Evolutionary conservation across 2,329 filamentous ascomycete species (phyloP), one percentile per base, ranked within the genome.

Genomic region (Fusarium sp.): DNA sequence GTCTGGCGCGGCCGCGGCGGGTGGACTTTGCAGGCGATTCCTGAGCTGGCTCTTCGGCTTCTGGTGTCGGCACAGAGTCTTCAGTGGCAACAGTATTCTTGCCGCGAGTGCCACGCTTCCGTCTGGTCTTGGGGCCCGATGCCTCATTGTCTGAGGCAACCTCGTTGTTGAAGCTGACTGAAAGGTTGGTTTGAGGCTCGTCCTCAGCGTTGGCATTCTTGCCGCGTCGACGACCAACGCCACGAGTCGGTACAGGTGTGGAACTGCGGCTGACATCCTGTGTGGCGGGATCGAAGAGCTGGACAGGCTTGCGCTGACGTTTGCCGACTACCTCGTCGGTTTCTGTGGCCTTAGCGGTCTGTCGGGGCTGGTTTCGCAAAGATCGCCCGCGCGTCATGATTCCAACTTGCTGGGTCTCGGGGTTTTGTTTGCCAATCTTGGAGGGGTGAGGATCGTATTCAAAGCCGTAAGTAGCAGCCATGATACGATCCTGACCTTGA

Each of bases 401-500:
- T 26, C 87, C 86, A 23, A 74, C 75, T 33, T 81, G 79, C 69
- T 90, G 87, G 12, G 81, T 83, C 35, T 86, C 79, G 2, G 87
- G 86, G 62, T 90, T 87, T 73, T 91, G 89, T 35, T 82, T 81
- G 21, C 88, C 87, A 61, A 89, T 82, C 76, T 86, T 87, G 63
- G 83, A 84, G 4, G 84, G 83, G 52, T 88, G 85, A 12, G 85
- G 82, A 69, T 90, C 88, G 68, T 89, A 88, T 63, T 89, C 85
- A 70, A 90, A 89, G 18, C 85, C 84, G 71, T 90, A 91, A 3
- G 84, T 82, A 63, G 85, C 82, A 10, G 88, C 87, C 83, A 88
- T 86, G 64, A 89, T 81, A 57, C 82, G 82, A 77, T 90, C 87
- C 74, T 91, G 85, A 54, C 82, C 75, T 57, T 86, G 84, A 7